These are phyloP conservation scores for Lippia alba DNA, from an alignment of 305 asterid genomes.

Conservation along the genomic window DNA sequence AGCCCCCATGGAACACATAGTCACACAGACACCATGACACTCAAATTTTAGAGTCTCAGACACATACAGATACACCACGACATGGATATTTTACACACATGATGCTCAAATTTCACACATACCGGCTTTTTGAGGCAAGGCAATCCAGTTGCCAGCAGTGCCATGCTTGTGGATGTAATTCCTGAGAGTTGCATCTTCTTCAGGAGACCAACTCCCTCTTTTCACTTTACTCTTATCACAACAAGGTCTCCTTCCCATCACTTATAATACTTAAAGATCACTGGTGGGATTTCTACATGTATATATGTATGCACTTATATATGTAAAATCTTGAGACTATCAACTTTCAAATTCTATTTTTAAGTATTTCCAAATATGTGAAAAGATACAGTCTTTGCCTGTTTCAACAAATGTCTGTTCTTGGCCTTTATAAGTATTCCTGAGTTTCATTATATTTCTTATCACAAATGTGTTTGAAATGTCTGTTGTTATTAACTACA, in stretches of 20 bases:
- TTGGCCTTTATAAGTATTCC: slow-evolving; percentile 3
- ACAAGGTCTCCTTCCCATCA: slow-evolving; percentile 58
- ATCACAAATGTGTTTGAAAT: neutral
- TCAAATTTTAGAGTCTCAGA: too few relatives aligned
- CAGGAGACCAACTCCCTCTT: slow-evolving; percentile 62
- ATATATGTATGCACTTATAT: neutral
- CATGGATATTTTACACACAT: too few relatives aligned
- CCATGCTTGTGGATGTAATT: slow-evolving; percentile 46
- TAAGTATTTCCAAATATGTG: slow-evolving; percentile 5
- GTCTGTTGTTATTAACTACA: neutral
- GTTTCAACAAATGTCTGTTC: slow-evolving; percentile 3
- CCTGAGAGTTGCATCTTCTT: slow-evolving; percentile 57
- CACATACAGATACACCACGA: too few relatives aligned
- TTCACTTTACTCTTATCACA: slow-evolving; percentile 62
- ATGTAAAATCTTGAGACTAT: neutral
- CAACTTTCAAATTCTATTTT: neutral
- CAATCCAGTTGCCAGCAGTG: slow-evolving; percentile 52
- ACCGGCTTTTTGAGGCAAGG: slow-evolving; percentile 61
- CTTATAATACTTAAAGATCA: neutral
- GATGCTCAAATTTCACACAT: too few relatives aligned
- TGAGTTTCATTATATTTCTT: slow-evolving; percentile 28
- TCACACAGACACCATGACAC: neutral
- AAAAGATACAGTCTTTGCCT: slow-evolving; percentile 17
- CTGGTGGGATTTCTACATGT: neutral
- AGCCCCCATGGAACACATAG: too few relatives aligned